These are phyloP conservation scores for Curvularia spicifera DNA, from an alignment of 2,329 filamentous ascomycete species.

Conservation along the genomic window DNA sequence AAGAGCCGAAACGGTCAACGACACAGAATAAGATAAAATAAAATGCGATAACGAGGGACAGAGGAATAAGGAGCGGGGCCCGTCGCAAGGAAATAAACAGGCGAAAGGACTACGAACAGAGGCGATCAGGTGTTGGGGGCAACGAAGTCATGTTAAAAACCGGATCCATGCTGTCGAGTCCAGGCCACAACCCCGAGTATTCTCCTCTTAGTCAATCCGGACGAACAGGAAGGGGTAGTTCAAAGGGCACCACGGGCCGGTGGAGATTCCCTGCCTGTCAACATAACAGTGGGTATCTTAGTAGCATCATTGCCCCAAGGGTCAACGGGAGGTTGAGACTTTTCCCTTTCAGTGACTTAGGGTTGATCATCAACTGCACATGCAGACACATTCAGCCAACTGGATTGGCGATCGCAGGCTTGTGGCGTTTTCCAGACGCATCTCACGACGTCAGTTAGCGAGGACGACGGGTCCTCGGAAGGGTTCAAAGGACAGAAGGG, in stretches of 20 bases:
- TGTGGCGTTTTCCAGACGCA: background rate
- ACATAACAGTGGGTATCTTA: background rate
- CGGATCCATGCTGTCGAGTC: conserved; percentile 8
- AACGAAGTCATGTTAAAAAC: conserved; percentile 5
- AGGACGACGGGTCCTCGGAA: background rate
- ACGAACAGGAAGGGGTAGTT: conserved; percentile 3
- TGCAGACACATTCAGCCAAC: conserved; percentile 1
- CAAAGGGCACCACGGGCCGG: conserved; percentile 4
- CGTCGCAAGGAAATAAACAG: background rate
- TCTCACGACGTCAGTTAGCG: background rate
- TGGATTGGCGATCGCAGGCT: conserved; percentile 9
- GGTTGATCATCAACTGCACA: background rate
- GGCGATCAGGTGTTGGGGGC: background rate
- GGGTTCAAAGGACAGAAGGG: background rate
- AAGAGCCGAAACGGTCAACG: background rate
- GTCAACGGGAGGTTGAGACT: background rate
- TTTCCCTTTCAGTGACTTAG: background rate
- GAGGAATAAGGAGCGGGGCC: conserved; percentile 3
- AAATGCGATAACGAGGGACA: background rate
- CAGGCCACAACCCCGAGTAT: background rate
- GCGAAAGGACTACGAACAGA: background rate
- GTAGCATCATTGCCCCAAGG: conserved; percentile 6
- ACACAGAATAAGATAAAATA: background rate
- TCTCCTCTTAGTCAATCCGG: conserved; percentile 9
- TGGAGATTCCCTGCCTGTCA: conserved; percentile 9